Percentiles rank a stretch among this genome's conserved stretches.
These are phyloP conservation scores for Backusella circina DNA, from an alignment of 192 early-diverging fungal species.

Conservation along the genomic window DNA sequence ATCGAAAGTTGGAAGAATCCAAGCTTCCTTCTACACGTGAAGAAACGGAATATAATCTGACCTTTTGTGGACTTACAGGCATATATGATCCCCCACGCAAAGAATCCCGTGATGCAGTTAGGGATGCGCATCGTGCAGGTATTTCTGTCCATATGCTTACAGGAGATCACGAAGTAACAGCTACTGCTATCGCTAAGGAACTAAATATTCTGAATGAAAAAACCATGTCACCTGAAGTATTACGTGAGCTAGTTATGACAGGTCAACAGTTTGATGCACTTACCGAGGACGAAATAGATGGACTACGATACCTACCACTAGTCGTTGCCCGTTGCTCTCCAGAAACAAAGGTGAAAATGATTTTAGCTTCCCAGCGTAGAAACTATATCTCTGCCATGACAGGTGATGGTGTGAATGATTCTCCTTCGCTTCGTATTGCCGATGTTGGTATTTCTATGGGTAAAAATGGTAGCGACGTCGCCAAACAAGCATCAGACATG, in stretches of 20 bases:
- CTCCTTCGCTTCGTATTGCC: constrained; percentile 29
- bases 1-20: constrained; percentile 35
- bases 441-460: constrained; percentile 65
- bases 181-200: constrained; percentile 86
- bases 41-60: constrained; percentile 55
- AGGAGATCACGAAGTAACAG: constrained; percentile 88
- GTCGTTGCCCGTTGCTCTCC: constrained; percentile 91
- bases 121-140: constrained; percentile 82
- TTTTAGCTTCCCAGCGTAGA: constrained; percentile 77
- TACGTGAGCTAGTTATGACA: constrained; percentile 67
- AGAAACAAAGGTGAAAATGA: constrained; percentile 97
- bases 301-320: constrained; percentile 70
- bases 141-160: constrained; percentile 95
- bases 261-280: constrained; percentile 83
- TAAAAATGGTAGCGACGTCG: constrained; percentile 86
- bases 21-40: neutral
- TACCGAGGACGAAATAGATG: constrained; percentile 78
- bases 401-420: constrained; percentile 77
- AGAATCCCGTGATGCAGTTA: constrained; percentile 59
- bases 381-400: constrained; percentile 83
- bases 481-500: constrained; percentile 88
- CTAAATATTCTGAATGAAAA: constrained; percentile 63
- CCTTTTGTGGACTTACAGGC: constrained; percentile 83
- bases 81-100: constrained; percentile 88
- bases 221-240: constrained; percentile 33